Evolutionary conservation across 768 basidiomycete genomes (phyloP), one percentile per base, ranked within the genome.

Genomic region (Leccinum pellstonianum): DNA sequence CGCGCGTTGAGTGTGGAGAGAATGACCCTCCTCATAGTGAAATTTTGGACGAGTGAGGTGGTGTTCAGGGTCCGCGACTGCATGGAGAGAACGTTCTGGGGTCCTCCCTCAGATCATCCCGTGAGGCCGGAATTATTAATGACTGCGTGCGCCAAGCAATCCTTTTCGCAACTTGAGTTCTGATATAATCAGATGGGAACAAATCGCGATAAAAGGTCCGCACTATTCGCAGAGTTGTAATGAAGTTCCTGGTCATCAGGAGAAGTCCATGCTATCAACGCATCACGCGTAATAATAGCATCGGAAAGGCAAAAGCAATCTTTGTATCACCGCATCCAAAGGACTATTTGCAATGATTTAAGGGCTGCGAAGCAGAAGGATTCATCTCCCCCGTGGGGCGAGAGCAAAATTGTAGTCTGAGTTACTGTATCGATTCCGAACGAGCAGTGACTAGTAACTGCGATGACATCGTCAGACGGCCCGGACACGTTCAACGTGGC

Each of bases 61-160:
- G 66, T 67, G 55, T 60, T 66, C 51, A 67, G 61, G 66, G 66
- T 67, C 66, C 56, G 33, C 0, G 15, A 3, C 29, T 2, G 23
- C n/a, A 17, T 15, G 21, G 55, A 51, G 43, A 27, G 58, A 31
- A 60, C 65, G 46, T 29, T 29, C 47, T 15, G 66, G 66, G 66
- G 66, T 67, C 66, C 41, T 43, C n/a, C 17, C 10, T 33, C 31
- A 0, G 21, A 23, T 4, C 31, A 0, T 31, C 31, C 31, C 31
- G 10, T 31, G 27, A 29, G 1, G 27, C 31, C 31, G 10, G 31
- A 11, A 33, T 33, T 33, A 33, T 11, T 33, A 11, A 29, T 29
- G 27, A 29, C 14, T 17, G 15, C 37, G 17, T 8, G 8, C 38
- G 37, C 37, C 8, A 38, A 38, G 37, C 38, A n/a, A 4, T 35